Evolutionary conservation across 495 filamentous ascomycete species (phyloP).

Genomic region (Lasiosphaeriaceae sp.): DNA sequence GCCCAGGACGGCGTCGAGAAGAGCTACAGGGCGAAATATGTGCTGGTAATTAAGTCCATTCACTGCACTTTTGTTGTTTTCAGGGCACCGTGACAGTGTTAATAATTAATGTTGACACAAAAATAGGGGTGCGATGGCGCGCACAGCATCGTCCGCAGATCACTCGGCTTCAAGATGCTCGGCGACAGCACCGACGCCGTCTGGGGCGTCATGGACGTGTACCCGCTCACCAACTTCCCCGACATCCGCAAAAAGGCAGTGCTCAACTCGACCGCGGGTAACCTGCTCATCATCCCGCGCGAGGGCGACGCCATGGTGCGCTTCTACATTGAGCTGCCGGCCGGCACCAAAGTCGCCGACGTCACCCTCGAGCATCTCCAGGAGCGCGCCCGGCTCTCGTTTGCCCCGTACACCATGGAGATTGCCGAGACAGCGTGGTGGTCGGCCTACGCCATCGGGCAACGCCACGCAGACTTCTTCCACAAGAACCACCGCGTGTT

Average conservation of each 20-base stretch:
- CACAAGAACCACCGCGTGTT: conserved; percentile 56
- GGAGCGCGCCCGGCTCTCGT: conserved; percentile 52
- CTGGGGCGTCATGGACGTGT: conserved; percentile 78
- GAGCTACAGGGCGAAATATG: conserved; percentile 62
- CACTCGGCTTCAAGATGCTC: conserved; percentile 65
- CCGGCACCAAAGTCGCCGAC: conserved; percentile 27
- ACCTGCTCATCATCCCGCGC: conserved; percentile 60
- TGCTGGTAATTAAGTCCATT: too few species aligned
- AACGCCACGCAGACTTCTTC: conserved; percentile 56
- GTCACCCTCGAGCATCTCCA: conserved; percentile 58
- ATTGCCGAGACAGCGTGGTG: conserved; percentile 53
- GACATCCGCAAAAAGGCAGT: conserved; percentile 60
- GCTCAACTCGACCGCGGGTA: conserved; percentile 52
- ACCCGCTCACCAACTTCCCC: conserved; percentile 72
- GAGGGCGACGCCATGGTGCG: conserved; percentile 58
- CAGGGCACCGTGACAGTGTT: too few species aligned
- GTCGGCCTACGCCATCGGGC: conserved; percentile 62
- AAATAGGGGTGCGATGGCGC: conserved; percentile 83
- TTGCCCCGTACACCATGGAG: conserved; percentile 46
- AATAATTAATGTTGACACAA: too few species aligned
- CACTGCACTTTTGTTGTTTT: too few species aligned
- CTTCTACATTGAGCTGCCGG: conserved; percentile 59
- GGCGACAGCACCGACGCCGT: conserved; percentile 68
- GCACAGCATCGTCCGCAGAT: conserved; percentile 62
- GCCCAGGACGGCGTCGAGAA: conserved; percentile 50